Evolutionary conservation across 164 flowering plant genomes (phyloP).

Genomic region (Cinnamomum chago): DNA sequence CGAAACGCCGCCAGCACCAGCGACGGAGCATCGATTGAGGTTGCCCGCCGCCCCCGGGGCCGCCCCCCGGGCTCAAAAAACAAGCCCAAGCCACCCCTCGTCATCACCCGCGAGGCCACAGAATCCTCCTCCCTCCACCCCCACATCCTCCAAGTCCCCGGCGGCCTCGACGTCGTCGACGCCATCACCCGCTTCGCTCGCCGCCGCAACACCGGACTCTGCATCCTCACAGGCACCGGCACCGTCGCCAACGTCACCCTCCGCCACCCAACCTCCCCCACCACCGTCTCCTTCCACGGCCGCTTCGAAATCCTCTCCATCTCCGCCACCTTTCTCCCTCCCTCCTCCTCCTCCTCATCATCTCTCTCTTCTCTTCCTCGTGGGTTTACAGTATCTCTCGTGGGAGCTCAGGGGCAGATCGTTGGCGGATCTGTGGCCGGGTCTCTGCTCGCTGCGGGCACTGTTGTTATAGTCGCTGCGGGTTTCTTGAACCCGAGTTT

Average conservation of each 20-base stretch:
- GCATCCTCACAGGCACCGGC: constrained; percentile 58
- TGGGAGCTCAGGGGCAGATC: constrained; percentile 74
- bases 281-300: constrained; percentile 67
- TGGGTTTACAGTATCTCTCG: constrained; percentile 29
- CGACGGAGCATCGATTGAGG: constrained; percentile 58
- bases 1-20: constrained; percentile 10
- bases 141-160: constrained; percentile 56
- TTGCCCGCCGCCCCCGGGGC: constrained; percentile 55
- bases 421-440: constrained; percentile 67
- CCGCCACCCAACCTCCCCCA: constrained; percentile 44
- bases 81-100: constrained; percentile 57
- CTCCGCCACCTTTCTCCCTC: constrained; percentile 54
- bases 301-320: constrained; percentile 68
- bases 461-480: constrained; percentile 52
- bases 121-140: constrained; percentile 54
- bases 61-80: constrained; percentile 81
- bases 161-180: constrained; percentile 50
- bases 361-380: constrained; percentile 41
- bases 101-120: constrained; percentile 44
- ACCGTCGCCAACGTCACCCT: constrained; percentile 65
- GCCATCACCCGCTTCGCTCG: constrained; percentile 42
- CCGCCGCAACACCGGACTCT: constrained; percentile 44
- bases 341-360: constrained; percentile 31
- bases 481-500: constrained; percentile 43
- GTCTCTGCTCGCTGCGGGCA: constrained; percentile 41